Conservation (phyloP, 1,139 yeast genomes). For the Diutina catenulata region DNA sequence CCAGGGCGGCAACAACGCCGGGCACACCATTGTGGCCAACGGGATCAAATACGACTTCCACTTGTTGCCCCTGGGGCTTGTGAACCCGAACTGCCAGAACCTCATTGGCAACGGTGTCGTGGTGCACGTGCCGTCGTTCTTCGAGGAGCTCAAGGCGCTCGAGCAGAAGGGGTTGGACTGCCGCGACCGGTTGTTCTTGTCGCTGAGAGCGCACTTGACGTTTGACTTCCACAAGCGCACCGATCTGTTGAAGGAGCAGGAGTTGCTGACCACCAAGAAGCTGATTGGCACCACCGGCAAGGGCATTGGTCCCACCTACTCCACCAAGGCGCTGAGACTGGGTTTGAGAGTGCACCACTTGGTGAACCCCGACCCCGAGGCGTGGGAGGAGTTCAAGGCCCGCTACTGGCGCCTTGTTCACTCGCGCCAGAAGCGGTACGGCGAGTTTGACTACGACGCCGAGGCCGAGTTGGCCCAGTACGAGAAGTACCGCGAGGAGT, state of each 20-base stretch:
- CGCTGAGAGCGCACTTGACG: constrained; percentile 92
- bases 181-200: constrained; percentile 70
- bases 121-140: constrained; percentile 86
- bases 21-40: constrained; percentile 93
- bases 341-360: constrained; percentile 96
- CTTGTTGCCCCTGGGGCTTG: constrained; percentile 95
- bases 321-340: constrained; percentile 93
- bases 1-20: constrained; percentile 99
- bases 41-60: constrained; percentile 91
- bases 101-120: constrained; percentile 96
- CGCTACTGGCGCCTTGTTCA: constrained; percentile 67
- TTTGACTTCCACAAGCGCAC: constrained; percentile 97
- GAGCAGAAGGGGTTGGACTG: constrained; percentile 75
- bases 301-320: constrained; percentile 98
- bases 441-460: constrained; percentile 78
- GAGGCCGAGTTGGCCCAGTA: constrained; percentile 73
- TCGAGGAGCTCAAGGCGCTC: constrained; percentile 70
- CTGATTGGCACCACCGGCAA: constrained; percentile 98
- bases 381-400: constrained; percentile 85
- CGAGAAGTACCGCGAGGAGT: constrained; percentile 58
- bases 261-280: constrained; percentile 73
- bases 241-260: constrained; percentile 90
- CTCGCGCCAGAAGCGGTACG: constrained; percentile 81
- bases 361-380: constrained; percentile 77
- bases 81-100: constrained; percentile 83